A percentile compares a stretch with the other conserved stretches of the same genome.
phyloP scores from a whole-genome alignment of 2,329 filamentous ascomycete species.

The Neophaeococcomyces aloes region DNA sequence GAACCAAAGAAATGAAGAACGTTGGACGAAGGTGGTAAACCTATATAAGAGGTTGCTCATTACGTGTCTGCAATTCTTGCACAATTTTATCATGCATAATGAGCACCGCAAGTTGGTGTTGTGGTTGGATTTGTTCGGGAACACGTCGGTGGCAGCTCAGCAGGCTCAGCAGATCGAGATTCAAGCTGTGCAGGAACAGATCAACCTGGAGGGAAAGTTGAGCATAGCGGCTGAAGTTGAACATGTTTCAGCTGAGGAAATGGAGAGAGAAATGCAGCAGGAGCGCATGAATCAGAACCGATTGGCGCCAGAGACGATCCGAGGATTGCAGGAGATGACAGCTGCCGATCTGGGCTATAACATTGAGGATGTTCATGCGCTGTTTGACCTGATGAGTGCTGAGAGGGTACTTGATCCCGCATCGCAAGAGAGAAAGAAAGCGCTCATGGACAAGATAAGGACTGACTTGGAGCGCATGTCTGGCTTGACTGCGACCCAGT shows the following conservation, averaged over 20 bases:
- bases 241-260: background rate
- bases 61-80: conserved; percentile 55
- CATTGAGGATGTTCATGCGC: conserved; percentile 23
- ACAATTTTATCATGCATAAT: conserved; percentile 56
- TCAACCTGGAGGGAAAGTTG: background rate
- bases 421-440: conserved; percentile 34
- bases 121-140: conserved; percentile 56
- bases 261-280: background rate
- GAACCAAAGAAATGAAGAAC: conserved; percentile 44
- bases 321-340: conserved; percentile 1
- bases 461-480: conserved; percentile 38
- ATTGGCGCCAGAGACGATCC: background rate
- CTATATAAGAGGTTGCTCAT: conserved; percentile 56
- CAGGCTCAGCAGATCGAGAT: conserved; percentile 2
- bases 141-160: conserved; percentile 33
- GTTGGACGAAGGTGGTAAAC: conserved; percentile 56
- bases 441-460: conserved; percentile 39
- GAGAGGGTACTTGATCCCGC: conserved; percentile 16
- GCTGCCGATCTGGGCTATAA: conserved; percentile 19
- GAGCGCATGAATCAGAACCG: too few species aligned
- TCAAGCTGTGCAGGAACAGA: conserved; percentile 5
- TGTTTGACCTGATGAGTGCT: conserved; percentile 23
- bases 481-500: conserved; percentile 19
- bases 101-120: conserved; percentile 55
- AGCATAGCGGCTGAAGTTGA: background rate